These are phyloP conservation scores for Cyclostephanos tholiformis DNA, from an alignment of 108 stramenopile genomes.

Conservation along the genomic window DNA sequence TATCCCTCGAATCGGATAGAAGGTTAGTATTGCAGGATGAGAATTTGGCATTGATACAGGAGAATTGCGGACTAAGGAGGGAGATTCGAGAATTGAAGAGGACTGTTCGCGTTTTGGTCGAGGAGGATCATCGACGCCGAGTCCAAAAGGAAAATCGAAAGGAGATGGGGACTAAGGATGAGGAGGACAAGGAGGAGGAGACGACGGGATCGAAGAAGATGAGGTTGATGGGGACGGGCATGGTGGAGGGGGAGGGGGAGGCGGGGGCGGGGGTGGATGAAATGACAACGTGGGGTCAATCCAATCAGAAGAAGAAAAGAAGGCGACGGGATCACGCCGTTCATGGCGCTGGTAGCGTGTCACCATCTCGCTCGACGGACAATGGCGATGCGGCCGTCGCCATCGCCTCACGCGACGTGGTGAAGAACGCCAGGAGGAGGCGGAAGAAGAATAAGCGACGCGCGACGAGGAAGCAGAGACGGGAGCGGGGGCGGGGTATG, in stretches of 20 bases:
- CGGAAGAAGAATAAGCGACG: background rate
- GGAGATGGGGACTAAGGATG: too few relatives aligned
- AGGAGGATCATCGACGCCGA: background rate
- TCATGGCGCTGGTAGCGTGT: background rate
- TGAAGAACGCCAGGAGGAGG: conserved; percentile 6
- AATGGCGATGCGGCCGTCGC: background rate
- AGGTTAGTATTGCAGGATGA: conserved; percentile 8
- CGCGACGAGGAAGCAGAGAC: background rate
- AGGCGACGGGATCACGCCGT: background rate
- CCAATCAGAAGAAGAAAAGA: background rate
- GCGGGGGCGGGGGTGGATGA: background rate
- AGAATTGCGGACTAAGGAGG: background rate
- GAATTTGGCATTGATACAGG: conserved; percentile 3
- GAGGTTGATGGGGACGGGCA: background rate
- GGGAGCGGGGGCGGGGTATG: background rate
- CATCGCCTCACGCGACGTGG: background rate
- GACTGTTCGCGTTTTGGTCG: background rate
- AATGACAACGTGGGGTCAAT: background rate
- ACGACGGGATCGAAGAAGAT: too few relatives aligned
- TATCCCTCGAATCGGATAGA: background rate
- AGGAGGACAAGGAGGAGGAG: too few relatives aligned
- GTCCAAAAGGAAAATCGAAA: too few relatives aligned
- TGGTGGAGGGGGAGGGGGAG: background rate
- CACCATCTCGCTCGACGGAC: background rate
- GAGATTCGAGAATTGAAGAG: background rate